Evolutionary conservation across 164 flowering plant genomes (phyloP).

Genomic region (Litsea cubeba): DNA sequence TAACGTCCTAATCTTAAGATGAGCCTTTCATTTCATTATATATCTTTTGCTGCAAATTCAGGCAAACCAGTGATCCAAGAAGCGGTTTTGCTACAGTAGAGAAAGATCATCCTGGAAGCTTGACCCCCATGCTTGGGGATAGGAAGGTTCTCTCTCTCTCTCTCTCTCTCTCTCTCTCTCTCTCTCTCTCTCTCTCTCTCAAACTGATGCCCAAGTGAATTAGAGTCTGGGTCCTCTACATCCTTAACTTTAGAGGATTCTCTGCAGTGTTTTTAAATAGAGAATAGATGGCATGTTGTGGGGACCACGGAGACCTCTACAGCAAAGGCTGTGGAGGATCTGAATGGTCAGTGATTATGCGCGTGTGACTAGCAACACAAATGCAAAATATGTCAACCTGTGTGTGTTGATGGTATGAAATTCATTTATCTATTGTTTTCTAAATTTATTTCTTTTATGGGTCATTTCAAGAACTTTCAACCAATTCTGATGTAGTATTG

Average conservation of each 20-base stretch:
- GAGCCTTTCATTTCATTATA: neutral
- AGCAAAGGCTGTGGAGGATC: too few species aligned
- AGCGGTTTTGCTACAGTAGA: conserved; percentile 92
- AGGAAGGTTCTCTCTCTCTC: conserved; percentile 49
- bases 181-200: neutral
- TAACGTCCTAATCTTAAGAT: neutral
- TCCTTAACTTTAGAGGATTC: neutral
- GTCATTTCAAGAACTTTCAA: too few species aligned
- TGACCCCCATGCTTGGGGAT: conserved; percentile 99
- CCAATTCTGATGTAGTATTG: too few species aligned
- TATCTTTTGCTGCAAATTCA: conserved; percentile 18
- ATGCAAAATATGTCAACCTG: neutral
- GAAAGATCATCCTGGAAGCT: conserved; percentile 80
- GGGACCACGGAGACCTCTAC: too few species aligned
- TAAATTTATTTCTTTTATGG: too few species aligned
- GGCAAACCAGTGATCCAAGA: conserved; percentile 87
- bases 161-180: too few species aligned
- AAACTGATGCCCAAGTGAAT: neutral
- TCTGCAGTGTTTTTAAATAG: too few species aligned
- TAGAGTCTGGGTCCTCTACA: neutral
- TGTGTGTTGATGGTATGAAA: neutral
- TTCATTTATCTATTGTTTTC: too few species aligned
- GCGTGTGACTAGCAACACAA: neutral
- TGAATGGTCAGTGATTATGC: neutral
- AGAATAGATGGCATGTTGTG: too few species aligned